Evolutionary conservation across 2,329 filamentous ascomycete genomes (phyloP), one percentile per base, ranked within the genome.

Genomic region (Elsinoe fawcettii): DNA sequence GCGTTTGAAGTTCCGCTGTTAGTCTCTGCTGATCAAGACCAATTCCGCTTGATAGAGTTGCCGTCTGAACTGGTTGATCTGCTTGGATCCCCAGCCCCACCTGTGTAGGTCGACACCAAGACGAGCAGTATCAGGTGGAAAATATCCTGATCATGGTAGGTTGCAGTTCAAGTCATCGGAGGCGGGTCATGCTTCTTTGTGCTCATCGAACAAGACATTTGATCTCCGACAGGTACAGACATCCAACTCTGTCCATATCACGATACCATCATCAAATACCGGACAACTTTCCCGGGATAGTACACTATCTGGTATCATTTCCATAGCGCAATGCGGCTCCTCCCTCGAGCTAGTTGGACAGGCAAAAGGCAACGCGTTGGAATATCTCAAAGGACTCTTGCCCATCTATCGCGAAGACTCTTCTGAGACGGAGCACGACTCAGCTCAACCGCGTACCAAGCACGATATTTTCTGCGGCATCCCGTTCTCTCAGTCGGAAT

Each of bases 141-240:
- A n/a, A 22, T 20, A 12, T 44, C 32, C 18, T 49, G 41, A 56
- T 51, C 22, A 32, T 58, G 59, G 56, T 67, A 71, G 71, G 59
- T 67, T 71, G 61, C 69, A 71, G 66, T 73, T 77, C 58, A 72
- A 73, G 60, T 70, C 70, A 18, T 58, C 62, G 41, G 59, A 65
- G 51, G 56, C 62, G 36, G 62, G 66, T 25, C 58, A 61, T 12
- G 59, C 65, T 20, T 81, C 84, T 59, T 73, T 86, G 59, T 85
- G 82, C 70, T 84, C 80, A 2, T 70, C 74, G 8, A 72, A 73
- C 56, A 73, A 77, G 62, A 82, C 81, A 9, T 86, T 78, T 70
- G 75, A 78, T 59, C 70, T 85, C 54, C 81, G 81, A 63, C 82
- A 85, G 67, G 82, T 85, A 55, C 81, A 83, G 63, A 84, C 82